phyloP scores from a whole-genome alignment of 1,284 basidiomycete genomes.

The Inonotus obliquus region DNA sequence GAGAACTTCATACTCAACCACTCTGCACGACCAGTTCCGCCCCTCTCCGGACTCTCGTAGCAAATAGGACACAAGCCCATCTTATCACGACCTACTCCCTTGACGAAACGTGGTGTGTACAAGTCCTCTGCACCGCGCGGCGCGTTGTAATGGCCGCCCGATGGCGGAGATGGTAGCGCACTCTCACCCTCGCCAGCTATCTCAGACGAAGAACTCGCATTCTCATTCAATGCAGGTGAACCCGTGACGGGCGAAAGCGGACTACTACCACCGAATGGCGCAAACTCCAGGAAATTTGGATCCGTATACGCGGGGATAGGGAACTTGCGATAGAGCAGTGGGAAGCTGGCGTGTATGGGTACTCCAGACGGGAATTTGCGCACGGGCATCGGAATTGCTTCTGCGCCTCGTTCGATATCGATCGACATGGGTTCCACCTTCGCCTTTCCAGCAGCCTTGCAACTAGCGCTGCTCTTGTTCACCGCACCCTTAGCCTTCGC shows the following conservation, averaged over 20 bases:
- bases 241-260: neutral
- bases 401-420: neutral
- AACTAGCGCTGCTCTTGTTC: neutral
- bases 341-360: slow-evolving; percentile 40
- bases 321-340: slow-evolving; percentile 62
- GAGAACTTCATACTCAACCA: slow-evolving; percentile 80
- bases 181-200: neutral
- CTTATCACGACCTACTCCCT: slow-evolving; percentile 63
- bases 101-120: slow-evolving; percentile 75
- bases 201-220: neutral
- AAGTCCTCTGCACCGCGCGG: slow-evolving; percentile 57
- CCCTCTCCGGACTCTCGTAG: slow-evolving; percentile 52
- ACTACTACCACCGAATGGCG: neutral
- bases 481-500: neutral
- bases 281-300: slow-evolving; percentile 11
- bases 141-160: slow-evolving; percentile 52
- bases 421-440: neutral
- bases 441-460: neutral
- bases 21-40: slow-evolving; percentile 56
- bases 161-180: slow-evolving; percentile 21
- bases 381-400: slow-evolving; percentile 4
- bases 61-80: slow-evolving; percentile 78
- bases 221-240: neutral
- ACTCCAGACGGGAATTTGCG: slow-evolving; percentile 6
- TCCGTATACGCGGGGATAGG: slow-evolving; percentile 52